Base-by-base conservation (phyloP, 768 basidiomycete genomes). In the Lanmaoa rubissima region DNA sequence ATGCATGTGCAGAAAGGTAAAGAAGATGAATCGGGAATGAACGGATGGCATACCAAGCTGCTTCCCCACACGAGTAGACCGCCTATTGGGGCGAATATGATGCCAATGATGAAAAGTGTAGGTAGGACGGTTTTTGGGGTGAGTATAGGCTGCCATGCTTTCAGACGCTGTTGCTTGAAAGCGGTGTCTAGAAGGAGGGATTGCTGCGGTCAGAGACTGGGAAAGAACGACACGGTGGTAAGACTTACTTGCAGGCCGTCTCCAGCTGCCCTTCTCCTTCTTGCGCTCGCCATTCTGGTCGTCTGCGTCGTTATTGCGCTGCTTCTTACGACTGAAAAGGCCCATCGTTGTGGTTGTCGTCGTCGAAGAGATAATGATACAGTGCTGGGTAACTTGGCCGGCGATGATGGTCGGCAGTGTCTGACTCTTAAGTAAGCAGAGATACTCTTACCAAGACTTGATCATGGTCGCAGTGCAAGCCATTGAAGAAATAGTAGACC, bases 131-230 rank as follows among this genome's bases (percentile, higher is more conserved):
- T 97, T 74, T 95, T 95, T 5, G 97, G 97, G 5, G 95, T 98
- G 46, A 98, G 82, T 70, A 99, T 98, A 10, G 97, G 97, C 80
- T 99, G 97, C 97, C 97, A 99, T 68, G 97, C 97, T 78, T 98
- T 98, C 69, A 99, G 84, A 54, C 97, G 90, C 74, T 99, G 97
- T 73, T 99, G 97, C 77, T 97, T 98, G 83, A 97, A 98, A 40
- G 95, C 96, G 57, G 95, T 98, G 75, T 98, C 94, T 97, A 14
- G 54, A 16, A 12, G 21, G 24, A 42, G 38, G 47, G 13, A 43
- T 44, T 44, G 52, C 60, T 60, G 63, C 58, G 65, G 61, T 60
- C 49, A 57, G 44, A 21, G 49, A 26, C 48, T 19, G 19, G 48
- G 52, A 53, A 51, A 47, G 58, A 45, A 58, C 53, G 48, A 43